A percentile compares a stretch with the other conserved stretches of the same genome.
Evolutionary conservation across 2,329 filamentous ascomycete species (phyloP).

Genomic region (Fusarium sp.): DNA sequence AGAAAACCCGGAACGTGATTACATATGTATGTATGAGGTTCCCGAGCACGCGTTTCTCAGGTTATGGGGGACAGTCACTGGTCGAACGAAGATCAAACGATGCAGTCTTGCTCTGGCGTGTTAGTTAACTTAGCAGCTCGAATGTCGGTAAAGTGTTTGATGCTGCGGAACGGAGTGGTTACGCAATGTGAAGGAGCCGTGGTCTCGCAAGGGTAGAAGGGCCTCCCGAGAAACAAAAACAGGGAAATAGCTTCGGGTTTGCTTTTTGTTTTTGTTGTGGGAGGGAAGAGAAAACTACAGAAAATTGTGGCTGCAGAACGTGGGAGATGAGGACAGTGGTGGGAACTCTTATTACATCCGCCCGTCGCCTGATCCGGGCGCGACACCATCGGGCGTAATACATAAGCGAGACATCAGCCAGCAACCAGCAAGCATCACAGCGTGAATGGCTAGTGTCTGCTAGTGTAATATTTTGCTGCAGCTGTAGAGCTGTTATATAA

Average conservation of each 20-base stretch:
- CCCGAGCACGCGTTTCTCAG: not conserved
- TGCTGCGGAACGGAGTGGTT: not conserved
- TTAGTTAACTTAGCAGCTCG: not conserved
- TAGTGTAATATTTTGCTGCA: not conserved
- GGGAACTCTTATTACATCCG: not conserved
- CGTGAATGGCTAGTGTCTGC: not conserved
- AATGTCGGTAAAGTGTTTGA: not conserved
- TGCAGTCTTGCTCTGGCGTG: not conserved
- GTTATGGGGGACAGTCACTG: not conserved
- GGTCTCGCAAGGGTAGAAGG: not conserved
- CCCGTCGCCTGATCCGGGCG: not conserved
- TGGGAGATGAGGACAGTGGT: not conserved
- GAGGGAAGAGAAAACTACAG: not conserved
- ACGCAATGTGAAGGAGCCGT: not conserved
- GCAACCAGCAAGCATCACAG: not conserved
- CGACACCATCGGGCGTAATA: not conserved
- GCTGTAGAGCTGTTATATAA: not conserved
- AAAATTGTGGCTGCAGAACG: not conserved
- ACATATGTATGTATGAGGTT: not conserved
- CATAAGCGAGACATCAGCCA: not conserved
- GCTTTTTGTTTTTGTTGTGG: not conserved
- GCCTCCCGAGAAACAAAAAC: not conserved
- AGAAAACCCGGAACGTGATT: not conserved
- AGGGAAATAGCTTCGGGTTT: not conserved
- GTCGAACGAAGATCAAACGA: not conserved